phyloP scores from a whole-genome alignment of 352 stramenopile genomes.

The Globisporangium radiosum region DNA sequence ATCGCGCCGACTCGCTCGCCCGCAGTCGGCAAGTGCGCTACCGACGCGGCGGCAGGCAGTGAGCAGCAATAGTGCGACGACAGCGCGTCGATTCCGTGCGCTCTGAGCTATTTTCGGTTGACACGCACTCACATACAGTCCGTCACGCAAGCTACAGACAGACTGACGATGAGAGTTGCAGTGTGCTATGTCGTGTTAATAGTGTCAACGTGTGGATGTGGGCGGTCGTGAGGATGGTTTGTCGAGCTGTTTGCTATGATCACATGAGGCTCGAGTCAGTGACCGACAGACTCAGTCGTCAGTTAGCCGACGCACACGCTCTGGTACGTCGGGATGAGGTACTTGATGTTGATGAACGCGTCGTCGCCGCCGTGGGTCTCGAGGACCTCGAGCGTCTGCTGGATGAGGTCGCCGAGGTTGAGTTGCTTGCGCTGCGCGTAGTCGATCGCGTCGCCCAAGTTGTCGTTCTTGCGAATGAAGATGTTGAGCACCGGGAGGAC shows the following conservation, averaged over 20 bases:
- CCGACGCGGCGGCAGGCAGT: neutral
- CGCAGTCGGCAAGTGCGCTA: conserved; percentile 18
- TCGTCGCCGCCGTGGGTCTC: conserved; percentile 94
- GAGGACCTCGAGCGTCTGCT: conserved; percentile 96
- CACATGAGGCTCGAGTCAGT: too few relatives aligned
- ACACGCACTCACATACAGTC: too few relatives aligned
- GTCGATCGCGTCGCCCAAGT: conserved; percentile 95
- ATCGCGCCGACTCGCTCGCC: conserved; percentile 4
- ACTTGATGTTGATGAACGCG: conserved; percentile 99
- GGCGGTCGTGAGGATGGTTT: too few relatives aligned
- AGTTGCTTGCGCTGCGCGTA: conserved; percentile 93
- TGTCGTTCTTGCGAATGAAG: conserved; percentile 96
- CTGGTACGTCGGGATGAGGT: conserved; percentile 95
- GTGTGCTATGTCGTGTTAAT: too few relatives aligned
- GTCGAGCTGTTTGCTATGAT: too few relatives aligned
- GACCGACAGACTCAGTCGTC: neutral
- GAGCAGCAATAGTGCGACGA: neutral
- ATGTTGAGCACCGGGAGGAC: conserved; percentile 97
- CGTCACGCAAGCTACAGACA: too few relatives aligned
- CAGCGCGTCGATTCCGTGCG: too few relatives aligned
- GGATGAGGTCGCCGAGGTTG: conserved; percentile 95
- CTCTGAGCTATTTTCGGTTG: too few relatives aligned
- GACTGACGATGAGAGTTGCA: too few relatives aligned
- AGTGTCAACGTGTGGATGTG: too few relatives aligned
- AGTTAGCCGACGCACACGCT: conserved; percentile 77